phyloP scores from a whole-genome alignment of 2,329 filamentous ascomycete species.

The Chaetomiaceae sp. region DNA sequence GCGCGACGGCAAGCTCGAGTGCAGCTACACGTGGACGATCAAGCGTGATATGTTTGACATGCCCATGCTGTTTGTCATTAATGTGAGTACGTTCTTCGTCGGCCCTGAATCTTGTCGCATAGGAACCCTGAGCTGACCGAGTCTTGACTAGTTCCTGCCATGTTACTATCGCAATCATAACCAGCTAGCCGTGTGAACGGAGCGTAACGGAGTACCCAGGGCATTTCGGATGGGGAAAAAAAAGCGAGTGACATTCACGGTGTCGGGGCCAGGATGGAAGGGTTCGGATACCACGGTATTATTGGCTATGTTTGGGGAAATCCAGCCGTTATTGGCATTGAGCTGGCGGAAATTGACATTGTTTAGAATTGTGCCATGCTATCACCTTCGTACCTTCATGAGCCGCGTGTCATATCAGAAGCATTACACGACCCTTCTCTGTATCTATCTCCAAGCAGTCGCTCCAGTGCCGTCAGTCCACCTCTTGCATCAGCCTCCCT shows the following conservation, averaged over 20 bases:
- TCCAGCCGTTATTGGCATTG: no score
- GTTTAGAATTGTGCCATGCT: no score
- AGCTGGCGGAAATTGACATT: background rate
- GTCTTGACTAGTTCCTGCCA: constrained; percentile 46
- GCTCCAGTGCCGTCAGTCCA: no score
- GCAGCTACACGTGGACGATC: constrained; percentile 94
- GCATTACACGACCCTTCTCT: no score
- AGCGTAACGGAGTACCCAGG: constrained; percentile 25
- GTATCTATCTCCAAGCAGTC: no score
- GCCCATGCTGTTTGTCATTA: constrained; percentile 96
- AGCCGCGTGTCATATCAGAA: no score
- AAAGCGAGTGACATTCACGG: background rate
- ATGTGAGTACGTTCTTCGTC: constrained; percentile 57
- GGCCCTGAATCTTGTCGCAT: background rate
- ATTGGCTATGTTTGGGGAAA: background rate
- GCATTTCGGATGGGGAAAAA: constrained; percentile 7
- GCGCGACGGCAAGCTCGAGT: constrained; percentile 86
- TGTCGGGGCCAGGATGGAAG: constrained; percentile 4
- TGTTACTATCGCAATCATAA: constrained; percentile 55
- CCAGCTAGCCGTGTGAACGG: constrained; percentile 46
- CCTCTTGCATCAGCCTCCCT: no score
- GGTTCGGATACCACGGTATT: constrained; percentile 6
- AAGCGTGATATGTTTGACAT: constrained; percentile 97
- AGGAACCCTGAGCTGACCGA: background rate
- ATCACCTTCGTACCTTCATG: no score